Evolutionary conservation across 371 early-diverging fungal genomes (phyloP).

Genomic region (Mucor ambiguus): DNA sequence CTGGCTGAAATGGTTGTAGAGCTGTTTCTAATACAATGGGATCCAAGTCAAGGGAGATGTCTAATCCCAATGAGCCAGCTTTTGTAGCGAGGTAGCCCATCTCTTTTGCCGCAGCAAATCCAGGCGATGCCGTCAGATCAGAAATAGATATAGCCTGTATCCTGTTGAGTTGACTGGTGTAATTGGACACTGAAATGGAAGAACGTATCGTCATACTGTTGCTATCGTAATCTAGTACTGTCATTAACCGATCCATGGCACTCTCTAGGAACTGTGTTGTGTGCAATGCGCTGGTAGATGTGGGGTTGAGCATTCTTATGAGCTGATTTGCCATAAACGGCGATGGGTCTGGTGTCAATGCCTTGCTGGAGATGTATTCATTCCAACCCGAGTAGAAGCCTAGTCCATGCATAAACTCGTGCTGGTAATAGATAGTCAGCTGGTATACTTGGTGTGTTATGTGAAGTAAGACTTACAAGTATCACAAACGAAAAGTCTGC

Average conservation of each 20-base stretch:
- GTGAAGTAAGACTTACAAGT: conserved; percentile 16
- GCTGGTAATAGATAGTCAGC: conserved; percentile 28
- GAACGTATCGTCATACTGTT: background rate
- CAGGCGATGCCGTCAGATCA: conserved; percentile 11
- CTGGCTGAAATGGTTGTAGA: conserved; percentile 37
- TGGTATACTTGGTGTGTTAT: background rate
- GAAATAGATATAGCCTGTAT: conserved; percentile 8
- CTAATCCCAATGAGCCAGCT: conserved; percentile 13
- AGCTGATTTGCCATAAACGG: conserved; percentile 42
- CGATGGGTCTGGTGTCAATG: conserved; percentile 22
- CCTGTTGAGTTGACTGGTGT: conserved; percentile 10
- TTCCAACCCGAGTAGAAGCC: conserved; percentile 60
- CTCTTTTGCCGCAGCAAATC: conserved; percentile 15
- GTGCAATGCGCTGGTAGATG: conserved; percentile 7
- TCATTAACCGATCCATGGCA: conserved; percentile 22
- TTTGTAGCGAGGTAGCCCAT: conserved; percentile 18
- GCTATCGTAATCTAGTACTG: background rate
- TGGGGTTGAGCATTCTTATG: conserved; percentile 6
- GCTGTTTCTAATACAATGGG: conserved; percentile 35
- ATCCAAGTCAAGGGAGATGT: conserved; percentile 9
- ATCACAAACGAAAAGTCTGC: conserved; percentile 62
- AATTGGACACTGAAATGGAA: background rate
- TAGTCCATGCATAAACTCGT: conserved; percentile 68
- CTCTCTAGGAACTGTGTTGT: conserved; percentile 21
- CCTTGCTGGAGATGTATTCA: conserved; percentile 23